Conservation (phyloP, 2,329 filamentous ascomycete genomes). For the Fusarium chlamydosporum region DNA sequence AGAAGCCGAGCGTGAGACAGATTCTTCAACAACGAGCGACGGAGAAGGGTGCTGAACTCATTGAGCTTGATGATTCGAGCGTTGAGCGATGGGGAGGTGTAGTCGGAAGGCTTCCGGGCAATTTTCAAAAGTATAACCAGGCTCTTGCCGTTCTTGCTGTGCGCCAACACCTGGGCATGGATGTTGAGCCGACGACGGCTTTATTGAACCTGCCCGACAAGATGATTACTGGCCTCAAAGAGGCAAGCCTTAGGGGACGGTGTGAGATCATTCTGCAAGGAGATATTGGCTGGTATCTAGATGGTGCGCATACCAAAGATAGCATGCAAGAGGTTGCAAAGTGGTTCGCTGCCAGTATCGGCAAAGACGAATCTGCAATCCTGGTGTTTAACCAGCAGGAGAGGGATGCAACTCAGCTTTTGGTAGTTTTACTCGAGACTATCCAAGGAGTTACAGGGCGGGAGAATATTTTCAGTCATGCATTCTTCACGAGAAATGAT, state of each 20-base stretch:
- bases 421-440: slow-evolving; percentile 72
- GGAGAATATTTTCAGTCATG: slow-evolving; percentile 73
- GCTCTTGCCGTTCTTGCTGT: slow-evolving; percentile 70
- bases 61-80: slow-evolving; percentile 59
- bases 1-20: slow-evolving; percentile 57
- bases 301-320: slow-evolving; percentile 90
- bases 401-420: slow-evolving; percentile 77
- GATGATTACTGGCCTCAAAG: slow-evolving; percentile 75
- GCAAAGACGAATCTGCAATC: slow-evolving; percentile 57
- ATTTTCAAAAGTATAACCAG: slow-evolving; percentile 72
- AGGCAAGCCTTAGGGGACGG: slow-evolving; percentile 79
- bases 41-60: slow-evolving; percentile 66
- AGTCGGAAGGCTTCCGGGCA: slow-evolving; percentile 60
- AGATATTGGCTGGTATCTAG: slow-evolving; percentile 80
- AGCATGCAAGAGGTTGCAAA: slow-evolving; percentile 81
- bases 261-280: slow-evolving; percentile 75
- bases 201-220: slow-evolving; percentile 53
- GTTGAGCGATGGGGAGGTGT: slow-evolving; percentile 61
- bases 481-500: slow-evolving; percentile 85
- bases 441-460: slow-evolving; percentile 59
- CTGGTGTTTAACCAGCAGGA: slow-evolving; percentile 96
- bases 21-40: slow-evolving; percentile 72
- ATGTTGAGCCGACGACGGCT: slow-evolving; percentile 37
- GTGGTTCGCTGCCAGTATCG: slow-evolving; percentile 78
- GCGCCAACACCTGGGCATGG: slow-evolving; percentile 66